phyloP scores from a whole-genome alignment of 1,284 basidiomycete species.

The Moniliella sp. region DNA sequence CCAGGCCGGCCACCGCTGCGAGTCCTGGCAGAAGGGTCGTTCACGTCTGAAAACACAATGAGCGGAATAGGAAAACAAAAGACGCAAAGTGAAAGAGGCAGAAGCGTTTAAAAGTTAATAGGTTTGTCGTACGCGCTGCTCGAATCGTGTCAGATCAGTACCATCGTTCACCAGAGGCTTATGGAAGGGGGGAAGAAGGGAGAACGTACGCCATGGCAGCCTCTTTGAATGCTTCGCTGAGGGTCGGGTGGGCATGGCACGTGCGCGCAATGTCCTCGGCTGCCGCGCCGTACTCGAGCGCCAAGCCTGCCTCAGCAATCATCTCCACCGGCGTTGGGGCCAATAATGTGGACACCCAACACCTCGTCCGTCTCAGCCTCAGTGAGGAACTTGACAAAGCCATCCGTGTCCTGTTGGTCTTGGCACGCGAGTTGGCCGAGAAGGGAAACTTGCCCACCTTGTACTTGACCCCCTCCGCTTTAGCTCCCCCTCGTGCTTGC shows the following conservation, averaged over 20 bases:
- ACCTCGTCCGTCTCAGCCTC: constrained; percentile 78
- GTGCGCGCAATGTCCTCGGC: constrained; percentile 42
- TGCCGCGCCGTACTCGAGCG: constrained; percentile 52
- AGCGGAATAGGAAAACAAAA: too few relatives aligned
- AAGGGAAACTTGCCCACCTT: constrained; percentile 51
- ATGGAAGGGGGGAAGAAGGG: too few relatives aligned
- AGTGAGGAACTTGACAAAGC: constrained; percentile 67
- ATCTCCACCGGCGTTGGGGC: constrained; percentile 94
- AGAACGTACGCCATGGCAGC: constrained; percentile 29
- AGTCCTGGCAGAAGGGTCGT: too few relatives aligned
- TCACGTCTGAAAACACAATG: too few relatives aligned
- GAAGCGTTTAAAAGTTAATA: too few relatives aligned
- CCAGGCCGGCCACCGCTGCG: too few relatives aligned
- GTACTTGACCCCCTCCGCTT: constrained; percentile 68
- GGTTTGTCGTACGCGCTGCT: too few relatives aligned
- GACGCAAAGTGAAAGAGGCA: too few relatives aligned
- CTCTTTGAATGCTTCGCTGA: constrained; percentile 37
- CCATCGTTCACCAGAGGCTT: too few relatives aligned
- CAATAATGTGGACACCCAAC: constrained; percentile 46
- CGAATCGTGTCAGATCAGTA: too few relatives aligned
- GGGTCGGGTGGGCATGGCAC: constrained; percentile 57
- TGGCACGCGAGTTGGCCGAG: constrained; percentile 37
- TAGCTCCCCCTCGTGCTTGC: constrained; percentile 86
- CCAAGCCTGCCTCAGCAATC: constrained; percentile 68
- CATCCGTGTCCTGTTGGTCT: constrained; percentile 71